Base-by-base conservation (phyloP, 2,329 filamentous ascomycete species). In the Aschersonia sp. region DNA sequence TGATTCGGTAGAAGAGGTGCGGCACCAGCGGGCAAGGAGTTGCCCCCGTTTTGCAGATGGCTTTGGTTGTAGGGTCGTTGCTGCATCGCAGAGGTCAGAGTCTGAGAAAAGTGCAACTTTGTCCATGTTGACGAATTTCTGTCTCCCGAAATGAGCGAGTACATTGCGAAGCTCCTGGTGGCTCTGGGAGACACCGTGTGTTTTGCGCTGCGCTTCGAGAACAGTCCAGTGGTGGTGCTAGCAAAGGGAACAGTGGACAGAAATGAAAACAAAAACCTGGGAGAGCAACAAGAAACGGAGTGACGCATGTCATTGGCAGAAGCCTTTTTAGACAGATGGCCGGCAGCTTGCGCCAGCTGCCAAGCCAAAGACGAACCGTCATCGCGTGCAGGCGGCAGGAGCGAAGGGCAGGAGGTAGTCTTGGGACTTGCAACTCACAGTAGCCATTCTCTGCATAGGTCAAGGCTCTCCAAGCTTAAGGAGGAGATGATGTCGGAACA, bases 1-100 rank as follows among this genome's bases (percentile, higher is more conserved):
- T 83, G 79, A 63, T 83, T 83, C 49, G 80, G 80, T 50, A 83
- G 70, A 48, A 83, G 75, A 54, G 80, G 80, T 43, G 76, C 73
- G 54, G 78, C 79, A 60, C 78, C 78, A 41, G 77, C 69, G 53
- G 73, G 74, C 51, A 76, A 63, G 52, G 69, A 66, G 49, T 67
- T 65, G 54, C 72, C 74, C 61, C 79, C 80, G 66, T 84, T 83
- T 57, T 78, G 74, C 61, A 82, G 67, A 65, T 80, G 82, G 65
- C 72, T 73, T 56, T 66, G 64, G 60, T 69, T 74, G 65, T 68
- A 69, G 54, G 64, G 59, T 61, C 67, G 67, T 54, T 64, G 59
- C 68, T 71, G 59, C 42, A 45, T 43, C 32, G 38, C 40, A 52
- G 56, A 52, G 58, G 60, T 55, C 47, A 59, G 46, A 48, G 28